These are phyloP conservation scores for Suillus sp. DNA, from an alignment of 768 basidiomycete genomes.

Conservation along the genomic window DNA sequence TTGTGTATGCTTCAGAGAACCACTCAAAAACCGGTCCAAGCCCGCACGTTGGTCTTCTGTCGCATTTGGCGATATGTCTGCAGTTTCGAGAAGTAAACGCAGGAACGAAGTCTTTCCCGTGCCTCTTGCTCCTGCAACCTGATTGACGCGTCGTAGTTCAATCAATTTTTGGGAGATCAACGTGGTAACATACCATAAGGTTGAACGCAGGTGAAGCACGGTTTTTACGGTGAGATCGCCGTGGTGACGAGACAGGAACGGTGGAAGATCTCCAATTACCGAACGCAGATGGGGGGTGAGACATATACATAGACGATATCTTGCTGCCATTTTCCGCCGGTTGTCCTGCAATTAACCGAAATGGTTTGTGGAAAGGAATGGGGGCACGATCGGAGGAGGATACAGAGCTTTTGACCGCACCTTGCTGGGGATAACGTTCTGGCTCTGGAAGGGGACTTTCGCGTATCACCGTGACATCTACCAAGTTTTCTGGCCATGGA, in stretches of 20 bases:
- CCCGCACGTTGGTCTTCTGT: slow-evolving; percentile 70
- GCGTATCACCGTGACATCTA: slow-evolving; percentile 69
- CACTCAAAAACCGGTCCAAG: slow-evolving; percentile 65
- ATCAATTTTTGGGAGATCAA: background rate
- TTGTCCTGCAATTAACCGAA: slow-evolving; percentile 52
- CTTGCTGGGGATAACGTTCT: slow-evolving; percentile 49
- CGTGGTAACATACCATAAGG: slow-evolving; percentile 61
- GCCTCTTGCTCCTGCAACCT: slow-evolving; percentile 81
- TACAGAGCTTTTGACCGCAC: slow-evolving; percentile 73
- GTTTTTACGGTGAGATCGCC: slow-evolving; percentile 64
- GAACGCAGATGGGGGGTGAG: slow-evolving; percentile 62
- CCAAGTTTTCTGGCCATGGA: slow-evolving; percentile 83
- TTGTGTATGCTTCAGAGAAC: slow-evolving; percentile 59
- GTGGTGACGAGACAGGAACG: slow-evolving; percentile 41
- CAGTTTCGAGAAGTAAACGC: slow-evolving; percentile 79
- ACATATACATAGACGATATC: slow-evolving; percentile 75
- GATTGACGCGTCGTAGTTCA: slow-evolving; percentile 14
- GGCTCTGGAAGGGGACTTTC: slow-evolving; percentile 38
- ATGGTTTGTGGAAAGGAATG: slow-evolving; percentile 85
- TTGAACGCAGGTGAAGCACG: slow-evolving; percentile 80
- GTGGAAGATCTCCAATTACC: slow-evolving; percentile 50
- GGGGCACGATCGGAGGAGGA: slow-evolving; percentile 51
- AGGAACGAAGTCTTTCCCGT: slow-evolving; percentile 87
- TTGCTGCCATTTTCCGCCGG: slow-evolving; percentile 42
- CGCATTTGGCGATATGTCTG: slow-evolving; percentile 78